These are phyloP conservation scores for Aspergillus piperis DNA, from an alignment of 2,329 filamentous ascomycete species.

Conservation along the genomic window DNA sequence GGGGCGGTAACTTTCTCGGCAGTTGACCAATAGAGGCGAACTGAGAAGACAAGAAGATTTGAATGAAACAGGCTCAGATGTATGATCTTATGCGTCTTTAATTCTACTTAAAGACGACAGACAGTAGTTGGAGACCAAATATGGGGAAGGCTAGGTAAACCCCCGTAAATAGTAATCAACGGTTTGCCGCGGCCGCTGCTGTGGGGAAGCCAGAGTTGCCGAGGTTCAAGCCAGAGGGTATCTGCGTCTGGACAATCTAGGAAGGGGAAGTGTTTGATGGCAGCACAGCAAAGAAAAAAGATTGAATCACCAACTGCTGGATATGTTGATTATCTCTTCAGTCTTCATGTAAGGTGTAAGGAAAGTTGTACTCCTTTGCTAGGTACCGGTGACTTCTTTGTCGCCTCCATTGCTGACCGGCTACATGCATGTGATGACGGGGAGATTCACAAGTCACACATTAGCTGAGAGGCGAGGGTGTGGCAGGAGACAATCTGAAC, in stretches of 20 bases:
- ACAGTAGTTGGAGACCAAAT: neutral
- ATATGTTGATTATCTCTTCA: neutral
- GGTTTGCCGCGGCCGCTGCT: constrained; percentile 22
- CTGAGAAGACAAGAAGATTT: neutral
- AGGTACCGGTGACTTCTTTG: neutral
- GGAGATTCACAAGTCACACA: constrained; percentile 1
- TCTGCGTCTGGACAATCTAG: neutral
- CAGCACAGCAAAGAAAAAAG: neutral
- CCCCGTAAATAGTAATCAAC: constrained; percentile 4
- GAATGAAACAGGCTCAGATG: neutral
- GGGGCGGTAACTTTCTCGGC: neutral
- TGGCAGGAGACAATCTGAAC: neutral
- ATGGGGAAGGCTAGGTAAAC: constrained; percentile 11
- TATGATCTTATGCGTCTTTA: neutral
- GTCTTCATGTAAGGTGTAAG: neutral
- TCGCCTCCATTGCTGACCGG: neutral
- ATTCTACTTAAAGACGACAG: neutral
- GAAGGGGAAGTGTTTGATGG: neutral
- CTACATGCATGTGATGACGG: constrained; percentile 15
- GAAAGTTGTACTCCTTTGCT: neutral
- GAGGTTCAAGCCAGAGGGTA: constrained; percentile 27
- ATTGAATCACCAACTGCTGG: neutral
- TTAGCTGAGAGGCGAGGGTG: neutral
- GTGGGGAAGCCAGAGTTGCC: constrained; percentile 34
- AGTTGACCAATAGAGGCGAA: constrained; percentile 7